These are phyloP conservation scores for Solanum raphanifolium DNA, from an alignment of 257 asterid genomes.

Conservation along the genomic window DNA sequence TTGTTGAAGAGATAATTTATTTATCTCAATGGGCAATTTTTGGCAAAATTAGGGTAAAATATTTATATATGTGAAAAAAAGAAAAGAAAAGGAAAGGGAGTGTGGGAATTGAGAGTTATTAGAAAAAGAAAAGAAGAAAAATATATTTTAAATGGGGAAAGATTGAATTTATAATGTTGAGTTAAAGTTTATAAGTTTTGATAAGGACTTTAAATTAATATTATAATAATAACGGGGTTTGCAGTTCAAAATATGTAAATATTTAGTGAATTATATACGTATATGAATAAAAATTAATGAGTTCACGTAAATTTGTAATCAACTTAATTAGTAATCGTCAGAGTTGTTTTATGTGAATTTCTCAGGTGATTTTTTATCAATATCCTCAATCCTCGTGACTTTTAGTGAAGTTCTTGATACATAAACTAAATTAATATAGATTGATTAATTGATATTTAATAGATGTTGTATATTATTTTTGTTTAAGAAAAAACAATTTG, in stretches of 20 bases:
- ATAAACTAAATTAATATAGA: not conserved
- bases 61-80: not conserved
- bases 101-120: not conserved
- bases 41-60: not conserved
- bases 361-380: not conserved
- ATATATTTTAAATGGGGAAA: no score
- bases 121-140: not conserved
- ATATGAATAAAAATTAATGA: not conserved
- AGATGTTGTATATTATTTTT: not conserved
- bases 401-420: not conserved
- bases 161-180: not conserved
- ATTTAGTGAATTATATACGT: not conserved
- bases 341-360: not conserved
- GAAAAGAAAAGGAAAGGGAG: not conserved
- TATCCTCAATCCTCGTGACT: not conserved
- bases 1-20: not conserved
- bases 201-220: not conserved
- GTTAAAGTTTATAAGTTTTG: not conserved
- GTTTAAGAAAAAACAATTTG: not conserved
- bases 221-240: not conserved
- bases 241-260: no score
- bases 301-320: not conserved
- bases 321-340: not conserved
- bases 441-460: not conserved
- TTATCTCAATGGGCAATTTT: not conserved